Conservation (phyloP, 768 basidiomycete genomes). For the Phlebiopsis flavidoalba region DNA sequence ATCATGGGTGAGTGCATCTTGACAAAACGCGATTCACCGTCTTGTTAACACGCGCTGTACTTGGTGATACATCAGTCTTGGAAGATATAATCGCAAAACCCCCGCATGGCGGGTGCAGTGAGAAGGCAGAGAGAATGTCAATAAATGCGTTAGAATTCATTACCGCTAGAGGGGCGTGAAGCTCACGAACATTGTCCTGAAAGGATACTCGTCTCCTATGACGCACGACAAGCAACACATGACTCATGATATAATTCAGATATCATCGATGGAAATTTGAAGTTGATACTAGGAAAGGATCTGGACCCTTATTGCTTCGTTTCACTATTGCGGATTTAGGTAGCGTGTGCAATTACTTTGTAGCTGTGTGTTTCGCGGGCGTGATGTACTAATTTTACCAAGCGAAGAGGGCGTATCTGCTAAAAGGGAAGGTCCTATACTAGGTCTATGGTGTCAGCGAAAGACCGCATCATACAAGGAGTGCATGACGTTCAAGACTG, state of each 20-base stretch:
- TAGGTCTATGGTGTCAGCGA: conserved; percentile 98
- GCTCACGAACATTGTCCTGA: conserved; percentile 96
- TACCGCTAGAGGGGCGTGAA: conserved; percentile 88
- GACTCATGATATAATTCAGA: conserved; percentile 42
- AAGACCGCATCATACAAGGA: conserved; percentile 90
- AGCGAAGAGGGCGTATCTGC: conserved; percentile 99
- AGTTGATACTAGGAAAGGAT: conserved; percentile 99
- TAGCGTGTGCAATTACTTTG: conserved; percentile 31
- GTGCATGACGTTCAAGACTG: conserved; percentile 94
- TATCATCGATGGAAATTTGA: conserved; percentile 97
- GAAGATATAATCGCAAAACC: conserved; percentile 89
- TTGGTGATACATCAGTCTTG: conserved; percentile 89
- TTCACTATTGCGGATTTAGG: conserved; percentile 98
- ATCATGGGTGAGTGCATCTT: conserved; percentile 72
- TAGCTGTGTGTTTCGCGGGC: background rate
- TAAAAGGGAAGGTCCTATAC: conserved; percentile 92
- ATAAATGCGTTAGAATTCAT: conserved; percentile 96
- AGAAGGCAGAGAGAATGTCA: conserved; percentile 99
- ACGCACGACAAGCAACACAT: background rate
- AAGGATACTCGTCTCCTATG: conserved; percentile 42
- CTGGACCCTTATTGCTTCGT: conserved; percentile 93
- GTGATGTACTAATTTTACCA: background rate
- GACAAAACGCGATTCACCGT: conserved; percentile 9
- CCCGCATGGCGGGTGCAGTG: conserved; percentile 91
- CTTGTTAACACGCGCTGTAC: conserved; percentile 24